These are phyloP conservation scores for Alopecurus myosuroides DNA, from an alignment of 176 grass and related monocot genomes.

Conservation along the genomic window DNA sequence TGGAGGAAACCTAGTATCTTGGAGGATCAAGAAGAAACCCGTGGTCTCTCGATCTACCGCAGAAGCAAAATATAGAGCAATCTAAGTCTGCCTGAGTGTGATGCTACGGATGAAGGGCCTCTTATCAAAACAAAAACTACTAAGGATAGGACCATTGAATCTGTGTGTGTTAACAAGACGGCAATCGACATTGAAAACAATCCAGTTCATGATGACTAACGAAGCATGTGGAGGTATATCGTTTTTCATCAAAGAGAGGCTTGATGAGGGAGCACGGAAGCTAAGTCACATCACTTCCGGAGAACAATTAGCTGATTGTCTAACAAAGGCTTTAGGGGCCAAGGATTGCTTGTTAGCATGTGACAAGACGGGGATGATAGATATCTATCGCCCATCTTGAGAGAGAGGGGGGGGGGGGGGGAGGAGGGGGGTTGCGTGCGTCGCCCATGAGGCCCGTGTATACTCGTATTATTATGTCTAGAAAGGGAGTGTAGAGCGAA, in stretches of 20 bases:
- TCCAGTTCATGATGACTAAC: not conserved
- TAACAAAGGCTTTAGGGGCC: not conserved
- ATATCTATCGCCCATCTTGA: not conserved
- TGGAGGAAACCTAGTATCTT: not conserved
- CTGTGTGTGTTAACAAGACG: not conserved
- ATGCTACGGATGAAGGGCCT: not conserved
- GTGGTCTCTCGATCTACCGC: not conserved
- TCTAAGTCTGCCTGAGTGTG: not conserved
- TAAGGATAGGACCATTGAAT: not conserved
- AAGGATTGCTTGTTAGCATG: not conserved
- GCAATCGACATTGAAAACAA: not conserved
- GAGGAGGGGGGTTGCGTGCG: too few species aligned
- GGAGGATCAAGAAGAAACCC: not conserved
- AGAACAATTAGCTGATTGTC: not conserved
- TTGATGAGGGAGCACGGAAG: not conserved
- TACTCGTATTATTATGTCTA: not conserved
- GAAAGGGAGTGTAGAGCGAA: not conserved
- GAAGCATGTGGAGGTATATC: not conserved
- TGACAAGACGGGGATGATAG: not conserved
- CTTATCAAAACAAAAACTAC: not conserved
- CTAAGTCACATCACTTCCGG: not conserved
- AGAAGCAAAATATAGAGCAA: not conserved
- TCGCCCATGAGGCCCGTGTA: too few species aligned
- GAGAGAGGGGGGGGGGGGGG: too few species aligned
- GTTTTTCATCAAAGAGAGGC: conserved; percentile 1